A percentile compares a stretch with the other conserved stretches of the same genome.
These are phyloP conservation scores for Myrmaecium sp. DNA, from an alignment of 2,329 filamentous ascomycete species.

Conservation along the genomic window DNA sequence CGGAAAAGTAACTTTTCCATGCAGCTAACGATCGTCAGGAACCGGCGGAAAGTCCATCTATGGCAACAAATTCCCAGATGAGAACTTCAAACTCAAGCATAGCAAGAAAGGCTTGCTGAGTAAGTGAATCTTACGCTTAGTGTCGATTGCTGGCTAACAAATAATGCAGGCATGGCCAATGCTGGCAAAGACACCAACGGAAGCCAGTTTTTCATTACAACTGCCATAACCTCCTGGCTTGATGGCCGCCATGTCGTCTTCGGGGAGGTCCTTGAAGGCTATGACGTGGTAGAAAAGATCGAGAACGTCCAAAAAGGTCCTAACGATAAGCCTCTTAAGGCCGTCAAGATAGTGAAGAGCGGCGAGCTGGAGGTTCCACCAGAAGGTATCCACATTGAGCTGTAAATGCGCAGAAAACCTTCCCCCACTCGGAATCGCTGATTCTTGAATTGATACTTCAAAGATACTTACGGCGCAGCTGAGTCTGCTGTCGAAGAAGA, in stretches of 20 bases:
- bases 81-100: slow-evolving; percentile 77
- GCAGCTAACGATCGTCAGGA: no score
- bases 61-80: slow-evolving; percentile 82
- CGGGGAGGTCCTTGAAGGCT: slow-evolving; percentile 75
- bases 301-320: slow-evolving; percentile 49
- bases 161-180: slow-evolving; percentile 55
- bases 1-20: no score
- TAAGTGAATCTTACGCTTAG: slow-evolving; percentile 18
- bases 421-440: slow-evolving; percentile 21
- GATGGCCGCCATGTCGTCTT: slow-evolving; percentile 77
- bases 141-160: slow-evolving; percentile 4
- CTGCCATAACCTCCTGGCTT: slow-evolving; percentile 64
- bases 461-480: slow-evolving; percentile 29
- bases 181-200: slow-evolving; percentile 74
- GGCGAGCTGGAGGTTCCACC: slow-evolving; percentile 67
- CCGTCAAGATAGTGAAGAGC: slow-evolving; percentile 65
- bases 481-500: slow-evolving; percentile 23
- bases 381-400: slow-evolving; percentile 88
- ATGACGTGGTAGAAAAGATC: slow-evolving; percentile 64
- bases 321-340: slow-evolving; percentile 51
- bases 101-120: slow-evolving; percentile 54
- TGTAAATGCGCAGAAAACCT: slow-evolving; percentile 39
- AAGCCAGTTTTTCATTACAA: slow-evolving; percentile 85
- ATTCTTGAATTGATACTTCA: slow-evolving; percentile 17
- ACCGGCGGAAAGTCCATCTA: slow-evolving; percentile 91